Evolutionary conservation across 805 yeast species (phyloP).

Genomic region (Brettanomyces bruxellensis): DNA sequence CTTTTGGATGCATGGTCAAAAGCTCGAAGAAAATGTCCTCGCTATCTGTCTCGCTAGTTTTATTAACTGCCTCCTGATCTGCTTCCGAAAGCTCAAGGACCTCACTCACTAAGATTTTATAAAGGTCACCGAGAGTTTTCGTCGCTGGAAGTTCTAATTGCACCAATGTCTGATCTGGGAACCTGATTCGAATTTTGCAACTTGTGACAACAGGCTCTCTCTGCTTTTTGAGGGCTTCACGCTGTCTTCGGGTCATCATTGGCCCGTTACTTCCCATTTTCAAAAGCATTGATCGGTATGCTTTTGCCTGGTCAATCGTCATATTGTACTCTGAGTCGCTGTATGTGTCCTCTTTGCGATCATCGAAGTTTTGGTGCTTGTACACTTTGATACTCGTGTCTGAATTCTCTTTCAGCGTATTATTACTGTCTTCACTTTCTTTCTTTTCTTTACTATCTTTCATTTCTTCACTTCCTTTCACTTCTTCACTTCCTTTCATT

Average conservation of each 20-base stretch:
- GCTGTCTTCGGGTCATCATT: conserved; percentile 24
- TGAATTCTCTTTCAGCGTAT: not conserved
- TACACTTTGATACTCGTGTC: not conserved
- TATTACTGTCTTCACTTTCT: not conserved
- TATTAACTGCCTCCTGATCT: conserved; percentile 19
- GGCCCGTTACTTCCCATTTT: conserved; percentile 31
- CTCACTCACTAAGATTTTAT: conserved; percentile 11
- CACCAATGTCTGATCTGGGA: conserved; percentile 48
- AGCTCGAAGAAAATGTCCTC: conserved; percentile 22
- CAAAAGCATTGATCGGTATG: conserved; percentile 41
- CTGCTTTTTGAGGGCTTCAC: conserved; percentile 21
- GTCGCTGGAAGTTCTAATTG: conserved; percentile 40
- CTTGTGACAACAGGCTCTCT: conserved; percentile 18
- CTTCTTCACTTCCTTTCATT: not conserved
- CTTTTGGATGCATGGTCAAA: conserved; percentile 40
- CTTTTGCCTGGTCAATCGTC: conserved; percentile 42
- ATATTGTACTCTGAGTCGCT: conserved; percentile 31
- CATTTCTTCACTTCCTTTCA: not conserved
- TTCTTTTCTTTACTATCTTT: not conserved
- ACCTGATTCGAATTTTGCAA: conserved; percentile 40
- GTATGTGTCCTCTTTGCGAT: not conserved
- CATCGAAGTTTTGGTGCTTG: not conserved
- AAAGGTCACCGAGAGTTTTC: conserved; percentile 27
- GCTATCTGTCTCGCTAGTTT: not conserved
- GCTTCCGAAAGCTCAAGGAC: conserved; percentile 24